Evolutionary conservation across 169 alveolate species (phyloP).

Genomic region (Cryptosporidium ubiquitum): DNA sequence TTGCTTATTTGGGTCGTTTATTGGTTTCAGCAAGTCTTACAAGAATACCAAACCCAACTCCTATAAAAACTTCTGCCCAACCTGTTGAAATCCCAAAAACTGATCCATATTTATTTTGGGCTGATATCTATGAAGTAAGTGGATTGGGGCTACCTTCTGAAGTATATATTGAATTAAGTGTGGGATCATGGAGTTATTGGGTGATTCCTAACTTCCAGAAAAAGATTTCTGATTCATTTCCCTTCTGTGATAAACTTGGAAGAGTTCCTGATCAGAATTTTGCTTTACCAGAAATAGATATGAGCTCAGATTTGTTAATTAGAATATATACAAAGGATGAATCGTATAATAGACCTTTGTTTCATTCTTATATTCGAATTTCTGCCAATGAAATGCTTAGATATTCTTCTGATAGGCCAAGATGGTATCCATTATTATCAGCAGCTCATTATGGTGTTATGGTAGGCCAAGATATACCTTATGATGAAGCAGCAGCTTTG

Average conservation of each 20-base stretch:
- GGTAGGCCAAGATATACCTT: conserved; percentile 74
- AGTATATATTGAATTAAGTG: conserved; percentile 67
- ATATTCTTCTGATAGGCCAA: conserved; percentile 64
- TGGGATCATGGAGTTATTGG: conserved; percentile 73
- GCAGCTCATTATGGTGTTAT: conserved; percentile 73
- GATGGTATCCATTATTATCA: conserved; percentile 69
- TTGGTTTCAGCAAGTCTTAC: conserved; percentile 72
- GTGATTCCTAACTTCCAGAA: conserved; percentile 45
- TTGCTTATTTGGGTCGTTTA: conserved; percentile 65
- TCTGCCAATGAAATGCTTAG: conserved; percentile 61
- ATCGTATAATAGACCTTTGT: conserved; percentile 58
- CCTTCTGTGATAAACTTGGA: conserved; percentile 34
- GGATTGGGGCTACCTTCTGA: conserved; percentile 58
- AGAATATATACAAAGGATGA: conserved; percentile 59
- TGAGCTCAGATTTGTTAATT: conserved; percentile 66
- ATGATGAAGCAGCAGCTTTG: conserved; percentile 72
- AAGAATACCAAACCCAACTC: conserved; percentile 72
- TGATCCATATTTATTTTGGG: conserved; percentile 71
- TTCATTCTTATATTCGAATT: conserved; percentile 67
- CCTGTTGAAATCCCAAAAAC: conserved; percentile 52
- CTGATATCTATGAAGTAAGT: conserved; percentile 65
- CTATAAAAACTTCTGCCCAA: conserved; percentile 41
- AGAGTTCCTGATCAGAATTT: conserved; percentile 67
- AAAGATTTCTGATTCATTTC: conserved; percentile 70
- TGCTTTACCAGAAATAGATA: conserved; percentile 71